Base-by-base conservation (phyloP, 768 basidiomycete genomes). In the Tylopilus balloui region DNA sequence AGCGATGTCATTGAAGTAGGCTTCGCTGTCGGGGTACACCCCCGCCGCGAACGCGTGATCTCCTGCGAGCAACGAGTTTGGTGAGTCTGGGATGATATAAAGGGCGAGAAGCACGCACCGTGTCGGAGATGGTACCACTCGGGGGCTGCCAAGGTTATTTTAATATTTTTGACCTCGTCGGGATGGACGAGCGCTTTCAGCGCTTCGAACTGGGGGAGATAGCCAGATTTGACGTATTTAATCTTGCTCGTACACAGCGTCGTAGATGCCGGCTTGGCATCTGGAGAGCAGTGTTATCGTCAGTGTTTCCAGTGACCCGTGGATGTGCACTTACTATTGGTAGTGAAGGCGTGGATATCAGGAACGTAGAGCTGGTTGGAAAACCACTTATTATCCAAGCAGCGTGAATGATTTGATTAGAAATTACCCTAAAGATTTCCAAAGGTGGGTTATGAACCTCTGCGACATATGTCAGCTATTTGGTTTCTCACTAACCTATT, bases 41-140 rank as follows among this genome's bases (percentile, higher is more conserved):
- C 23, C 58, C 13, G 49, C 48, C 13, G 15, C n/a, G 48, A 50
- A 64, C 3, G 64, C 58, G 27, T 65, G 46, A 19, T 65, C 48
- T 9, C 63, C 63, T 64, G 47, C 7, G 15, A 19, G 23, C 1
- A 17, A 10, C 23, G 6, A 7, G 9, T 12, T 13, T 5, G 1
- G 23, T 52, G 31, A 55, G 38, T 41, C 14, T 4, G 8, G 8
- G 4, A 1, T 10, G 38, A 25, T 2, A 8, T 6, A 36, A n/a
- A 31, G 11, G 13, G 19, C 3, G 11, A 34, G 23, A 14, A 5
- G 5, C 7, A 6, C 55, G 72, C 73, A 42, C 84, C 84, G 60
- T 83, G 82, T 21, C 80, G 77, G 24, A 84, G 77, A 61, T 84
- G 83, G 63, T 79, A 83, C 82, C 84, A 85, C 29, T 81, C 80